These are phyloP conservation scores for Lolium multiflorum DNA, from an alignment of 176 grass and related monocot genomes.

Conservation along the genomic window DNA sequence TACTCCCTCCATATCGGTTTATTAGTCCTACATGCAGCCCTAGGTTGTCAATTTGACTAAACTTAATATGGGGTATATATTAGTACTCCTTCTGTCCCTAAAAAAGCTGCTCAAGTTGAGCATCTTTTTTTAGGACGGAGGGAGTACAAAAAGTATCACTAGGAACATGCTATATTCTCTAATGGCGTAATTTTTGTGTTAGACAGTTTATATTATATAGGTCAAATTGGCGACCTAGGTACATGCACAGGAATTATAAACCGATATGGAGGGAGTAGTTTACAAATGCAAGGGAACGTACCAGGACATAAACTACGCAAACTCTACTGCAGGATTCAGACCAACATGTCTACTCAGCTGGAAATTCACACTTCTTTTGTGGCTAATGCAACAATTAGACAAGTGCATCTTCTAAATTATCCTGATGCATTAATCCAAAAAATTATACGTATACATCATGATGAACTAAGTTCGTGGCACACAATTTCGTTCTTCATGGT, in stretches of 20 bases:
- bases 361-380: background rate
- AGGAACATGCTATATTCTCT: no score
- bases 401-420: conserved; percentile 20
- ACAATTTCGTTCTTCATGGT: background rate
- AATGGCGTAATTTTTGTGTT: no score
- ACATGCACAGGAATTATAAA: no score
- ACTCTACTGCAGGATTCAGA: conserved; percentile 1
- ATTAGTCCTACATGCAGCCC: no score
- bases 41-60: no score
- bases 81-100: no score
- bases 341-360: background rate
- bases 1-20: background rate
- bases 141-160: no score
- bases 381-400: background rate
- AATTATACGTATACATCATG: background rate
- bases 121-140: no score
- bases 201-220: no score
- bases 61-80: no score
- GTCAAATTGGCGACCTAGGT: no score
- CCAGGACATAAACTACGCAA: background rate
- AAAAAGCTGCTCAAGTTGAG: no score
- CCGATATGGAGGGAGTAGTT: background rate
- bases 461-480: background rate
- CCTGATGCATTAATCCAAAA: background rate
- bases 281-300: background rate